Conservation (phyloP, 257 asterid genomes). For the Penstemon davidsonii region DNA sequence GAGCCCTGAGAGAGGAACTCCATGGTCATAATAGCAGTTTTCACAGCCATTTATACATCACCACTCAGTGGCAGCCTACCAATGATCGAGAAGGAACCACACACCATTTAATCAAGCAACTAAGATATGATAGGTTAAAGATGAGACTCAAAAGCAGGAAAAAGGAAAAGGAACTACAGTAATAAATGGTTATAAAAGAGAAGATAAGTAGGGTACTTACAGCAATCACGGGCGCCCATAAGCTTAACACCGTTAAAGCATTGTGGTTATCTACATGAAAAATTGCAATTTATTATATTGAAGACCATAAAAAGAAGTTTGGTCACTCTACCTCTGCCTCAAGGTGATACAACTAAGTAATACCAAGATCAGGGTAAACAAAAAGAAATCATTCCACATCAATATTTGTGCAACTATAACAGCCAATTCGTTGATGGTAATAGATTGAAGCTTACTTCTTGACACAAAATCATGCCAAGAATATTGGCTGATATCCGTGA, state of each 20-base stretch:
- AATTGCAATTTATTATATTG: conserved; percentile 20
- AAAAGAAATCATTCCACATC: conserved; percentile 6
- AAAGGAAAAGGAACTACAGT: neutral
- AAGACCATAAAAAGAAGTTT: conserved; percentile 16
- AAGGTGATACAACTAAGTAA: neutral
- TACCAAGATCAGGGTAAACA: conserved; percentile 6
- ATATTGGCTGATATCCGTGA: conserved; percentile 45
- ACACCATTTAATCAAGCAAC: conserved; percentile 16
- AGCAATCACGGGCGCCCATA: conserved; percentile 89
- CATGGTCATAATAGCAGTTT: neutral
- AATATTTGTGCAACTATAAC: conserved; percentile 11
- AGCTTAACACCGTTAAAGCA: conserved; percentile 73
- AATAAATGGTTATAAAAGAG: conserved; percentile 22
- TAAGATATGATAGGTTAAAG: conserved; percentile 6
- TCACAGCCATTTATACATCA: neutral
- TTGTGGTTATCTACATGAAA: conserved; percentile 81
- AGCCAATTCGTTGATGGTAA: conserved; percentile 13
- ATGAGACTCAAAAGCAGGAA: conserved; percentile 11
- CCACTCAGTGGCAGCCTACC: neutral
- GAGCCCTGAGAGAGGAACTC: neutral
- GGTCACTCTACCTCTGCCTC: conserved; percentile 15
- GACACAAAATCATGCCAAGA: conserved; percentile 96
- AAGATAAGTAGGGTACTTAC: conserved; percentile 51
- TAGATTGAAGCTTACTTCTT: conserved; percentile 48
- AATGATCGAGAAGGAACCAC: conserved; percentile 11